Conservation (phyloP, 116 monocot genomes). For the Phalaenopsis hybrid region DNA sequence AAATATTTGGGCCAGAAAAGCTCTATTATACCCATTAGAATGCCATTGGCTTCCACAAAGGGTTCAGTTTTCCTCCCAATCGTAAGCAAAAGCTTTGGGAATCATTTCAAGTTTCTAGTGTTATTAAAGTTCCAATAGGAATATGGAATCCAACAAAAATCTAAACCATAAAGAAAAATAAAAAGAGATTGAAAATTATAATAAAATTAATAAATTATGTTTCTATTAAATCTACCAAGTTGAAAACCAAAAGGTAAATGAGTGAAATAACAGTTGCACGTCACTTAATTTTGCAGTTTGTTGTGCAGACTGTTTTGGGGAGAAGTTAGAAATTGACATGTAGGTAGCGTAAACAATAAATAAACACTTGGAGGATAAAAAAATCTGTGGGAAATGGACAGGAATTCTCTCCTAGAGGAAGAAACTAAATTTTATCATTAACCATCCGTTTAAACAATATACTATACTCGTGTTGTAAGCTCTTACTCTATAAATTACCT, state of each 20-base stretch:
- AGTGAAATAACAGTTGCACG: background rate
- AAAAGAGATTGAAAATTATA: no score
- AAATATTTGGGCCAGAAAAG: no score
- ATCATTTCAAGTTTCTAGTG: no score
- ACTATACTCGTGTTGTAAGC: background rate
- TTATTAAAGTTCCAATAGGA: background rate
- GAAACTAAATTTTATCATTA: background rate
- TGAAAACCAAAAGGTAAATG: background rate
- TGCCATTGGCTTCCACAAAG: background rate
- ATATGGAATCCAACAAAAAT: background rate
- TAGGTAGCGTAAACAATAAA: background rate
- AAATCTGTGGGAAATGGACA: background rate
- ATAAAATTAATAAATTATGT: background rate
- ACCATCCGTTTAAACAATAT: background rate
- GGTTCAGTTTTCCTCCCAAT: background rate
- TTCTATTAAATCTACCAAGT: background rate
- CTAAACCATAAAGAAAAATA: background rate
- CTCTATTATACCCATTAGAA: background rate
- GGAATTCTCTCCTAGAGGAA: background rate
- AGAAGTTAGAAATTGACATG: background rate
- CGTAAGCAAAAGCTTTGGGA: background rate
- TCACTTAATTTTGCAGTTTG: background rate
- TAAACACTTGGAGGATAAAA: background rate
- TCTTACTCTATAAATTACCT: background rate
- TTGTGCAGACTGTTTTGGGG: background rate